Evolutionary conservation across 2,329 filamentous ascomycete species (phyloP).

Genomic region (Pyrenochaeta sp.): DNA sequence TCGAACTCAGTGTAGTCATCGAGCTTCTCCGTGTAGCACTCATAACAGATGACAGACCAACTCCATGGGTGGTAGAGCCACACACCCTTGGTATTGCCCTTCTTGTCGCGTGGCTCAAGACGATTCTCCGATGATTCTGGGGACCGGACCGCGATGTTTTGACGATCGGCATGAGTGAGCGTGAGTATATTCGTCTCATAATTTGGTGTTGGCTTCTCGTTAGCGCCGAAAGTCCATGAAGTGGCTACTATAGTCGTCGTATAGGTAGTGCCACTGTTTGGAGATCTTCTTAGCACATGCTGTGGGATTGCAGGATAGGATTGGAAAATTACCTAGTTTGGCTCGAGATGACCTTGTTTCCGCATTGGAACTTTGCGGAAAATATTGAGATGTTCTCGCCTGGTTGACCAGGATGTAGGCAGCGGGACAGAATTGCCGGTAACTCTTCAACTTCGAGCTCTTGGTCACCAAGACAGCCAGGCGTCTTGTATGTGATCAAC

Average conservation of each 20-base stretch:
- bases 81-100: constrained; percentile 14
- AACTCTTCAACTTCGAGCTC: constrained; percentile 2
- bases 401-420: constrained; percentile 7
- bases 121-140: not conserved
- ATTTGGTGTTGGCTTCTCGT: constrained; percentile 8
- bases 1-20: constrained; percentile 18
- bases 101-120: constrained; percentile 12
- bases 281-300: not conserved
- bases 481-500: constrained; percentile 17
- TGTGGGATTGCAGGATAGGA: not conserved
- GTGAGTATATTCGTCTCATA: not conserved
- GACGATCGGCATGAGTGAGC: not conserved
- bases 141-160: not conserved
- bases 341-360: not conserved
- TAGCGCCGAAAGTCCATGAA: constrained; percentile 21
- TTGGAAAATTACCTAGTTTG: not conserved
- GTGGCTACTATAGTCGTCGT: constrained; percentile 11
- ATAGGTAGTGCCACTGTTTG: not conserved
- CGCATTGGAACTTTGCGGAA: constrained; percentile 28
- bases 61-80: constrained; percentile 42
- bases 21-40: constrained; percentile 29
- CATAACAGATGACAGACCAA: constrained; percentile 26
- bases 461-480: constrained; percentile 10
- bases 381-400: constrained; percentile 1
- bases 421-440: constrained; percentile 10